phyloP scores from a whole-genome alignment of 164 flowering plant species.

The Brasenia schreberi region DNA sequence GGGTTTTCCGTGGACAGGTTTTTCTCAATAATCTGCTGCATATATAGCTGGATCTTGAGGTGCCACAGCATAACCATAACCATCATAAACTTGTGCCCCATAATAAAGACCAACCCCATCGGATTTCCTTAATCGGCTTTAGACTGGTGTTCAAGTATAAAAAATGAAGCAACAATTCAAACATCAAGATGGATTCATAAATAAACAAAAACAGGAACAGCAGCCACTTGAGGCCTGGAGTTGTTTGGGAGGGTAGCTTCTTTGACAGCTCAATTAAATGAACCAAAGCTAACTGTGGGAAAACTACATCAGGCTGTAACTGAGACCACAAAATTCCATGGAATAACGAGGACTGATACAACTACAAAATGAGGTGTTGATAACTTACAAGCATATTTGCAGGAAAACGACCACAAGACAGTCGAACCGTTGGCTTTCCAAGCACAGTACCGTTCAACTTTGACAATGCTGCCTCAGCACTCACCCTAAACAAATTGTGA shows the following conservation, averaged over 20 bases:
- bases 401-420: constrained; percentile 94
- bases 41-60: constrained; percentile 75
- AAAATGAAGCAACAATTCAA: not conserved
- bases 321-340: too few relatives aligned
- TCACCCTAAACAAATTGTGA: constrained; percentile 22
- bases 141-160: constrained; percentile 24
- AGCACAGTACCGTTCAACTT: constrained; percentile 64
- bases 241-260: not conserved
- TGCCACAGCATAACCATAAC: constrained; percentile 54
- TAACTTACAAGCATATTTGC: constrained; percentile 71
- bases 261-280: too few relatives aligned
- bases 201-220: too few relatives aligned
- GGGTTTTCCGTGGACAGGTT: constrained; percentile 58
- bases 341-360: too few relatives aligned
- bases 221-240: not conserved
- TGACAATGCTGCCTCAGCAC: constrained; percentile 83
- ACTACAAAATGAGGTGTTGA: too few relatives aligned
- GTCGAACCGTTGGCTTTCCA: constrained; percentile 84
- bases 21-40: constrained; percentile 56
- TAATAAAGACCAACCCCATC: constrained; percentile 59
- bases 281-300: too few relatives aligned
- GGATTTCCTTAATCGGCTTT: constrained; percentile 53
- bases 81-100: constrained; percentile 65
- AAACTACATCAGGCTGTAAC: too few relatives aligned
- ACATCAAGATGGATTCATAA: not conserved